A percentile compares a stretch with the other conserved stretches of the same genome.
Evolutionary conservation across 1,284 basidiomycete genomes (phyloP).

Genomic region (Porogramme epimiltina): DNA sequence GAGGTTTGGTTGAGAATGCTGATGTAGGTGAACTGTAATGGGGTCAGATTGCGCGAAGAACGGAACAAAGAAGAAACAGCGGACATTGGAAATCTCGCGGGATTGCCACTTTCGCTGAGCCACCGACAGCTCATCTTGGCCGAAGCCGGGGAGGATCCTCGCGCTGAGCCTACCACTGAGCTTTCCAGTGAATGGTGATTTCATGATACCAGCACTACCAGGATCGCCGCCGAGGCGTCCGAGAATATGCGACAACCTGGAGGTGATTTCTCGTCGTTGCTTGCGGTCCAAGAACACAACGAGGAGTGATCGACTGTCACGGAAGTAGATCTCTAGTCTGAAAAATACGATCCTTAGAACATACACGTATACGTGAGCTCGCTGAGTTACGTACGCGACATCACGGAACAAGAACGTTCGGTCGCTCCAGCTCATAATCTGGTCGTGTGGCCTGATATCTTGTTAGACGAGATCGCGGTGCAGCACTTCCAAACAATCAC

Average conservation of each 20-base stretch:
- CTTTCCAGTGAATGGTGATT: slow-evolving; percentile 57
- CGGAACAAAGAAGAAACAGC: slow-evolving; percentile 23
- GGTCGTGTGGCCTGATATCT: slow-evolving; percentile 74
- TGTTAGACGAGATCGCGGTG: not conserved
- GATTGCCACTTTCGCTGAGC: slow-evolving; percentile 84
- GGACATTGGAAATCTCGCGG: slow-evolving; percentile 86
- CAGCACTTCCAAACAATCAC: slow-evolving; percentile 18
- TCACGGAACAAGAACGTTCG: slow-evolving; percentile 89
- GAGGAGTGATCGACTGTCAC: slow-evolving; percentile 82
- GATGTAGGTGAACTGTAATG: slow-evolving; percentile 77
- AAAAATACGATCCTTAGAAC: not conserved
- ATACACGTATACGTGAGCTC: no score
- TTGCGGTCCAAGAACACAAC: slow-evolving; percentile 77
- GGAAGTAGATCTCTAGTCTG: slow-evolving; percentile 89
- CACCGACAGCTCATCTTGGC: slow-evolving; percentile 61
- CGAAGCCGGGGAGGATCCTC: slow-evolving; percentile 38
- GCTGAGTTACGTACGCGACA: slow-evolving; percentile 65
- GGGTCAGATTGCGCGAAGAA: no score
- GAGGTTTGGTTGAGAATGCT: slow-evolving; percentile 88
- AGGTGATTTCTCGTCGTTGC: slow-evolving; percentile 64
- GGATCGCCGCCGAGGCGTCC: slow-evolving; percentile 38
- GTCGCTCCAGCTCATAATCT: slow-evolving; percentile 78
- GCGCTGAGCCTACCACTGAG: slow-evolving; percentile 41
- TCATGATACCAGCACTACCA: slow-evolving; percentile 42
- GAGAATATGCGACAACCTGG: slow-evolving; percentile 57